These are phyloP conservation scores for Arabidopsis hybrid DNA, from an alignment of 441 rosid genomes.

Conservation along the genomic window DNA sequence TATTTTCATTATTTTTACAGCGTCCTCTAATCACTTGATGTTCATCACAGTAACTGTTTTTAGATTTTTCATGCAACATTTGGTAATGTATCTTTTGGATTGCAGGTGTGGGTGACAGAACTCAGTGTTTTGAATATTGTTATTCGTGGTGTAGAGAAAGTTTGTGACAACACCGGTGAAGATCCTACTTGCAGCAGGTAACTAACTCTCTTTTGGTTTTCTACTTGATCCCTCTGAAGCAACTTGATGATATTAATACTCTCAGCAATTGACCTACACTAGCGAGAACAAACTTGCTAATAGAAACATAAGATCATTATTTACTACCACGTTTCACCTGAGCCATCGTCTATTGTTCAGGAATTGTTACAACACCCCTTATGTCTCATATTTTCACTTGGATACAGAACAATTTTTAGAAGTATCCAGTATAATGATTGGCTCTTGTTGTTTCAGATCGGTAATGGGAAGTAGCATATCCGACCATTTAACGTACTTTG, in stretches of 20 bases:
- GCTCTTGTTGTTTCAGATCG: slow-evolving; percentile 54
- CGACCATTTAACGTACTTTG: slow-evolving; percentile 82
- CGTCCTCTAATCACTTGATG: not conserved
- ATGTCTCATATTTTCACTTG: slow-evolving; percentile 12
- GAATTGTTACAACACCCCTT: not conserved
- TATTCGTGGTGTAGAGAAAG: slow-evolving; percentile 60
- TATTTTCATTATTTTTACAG: not conserved
- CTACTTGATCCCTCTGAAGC: not conserved
- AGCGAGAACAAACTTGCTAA: not conserved
- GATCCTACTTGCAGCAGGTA: slow-evolving; percentile 88
- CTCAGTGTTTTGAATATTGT: slow-evolving; percentile 67
- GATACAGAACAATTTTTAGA: not conserved
- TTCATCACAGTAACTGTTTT: slow-evolving; percentile 18
- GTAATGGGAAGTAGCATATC: slow-evolving; percentile 75
- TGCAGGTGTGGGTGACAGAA: slow-evolving; percentile 82
- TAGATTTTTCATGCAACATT: not conserved
- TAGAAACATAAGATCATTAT: not conserved
- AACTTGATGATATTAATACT: not conserved
- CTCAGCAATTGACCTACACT: not conserved
- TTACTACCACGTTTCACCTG: not conserved
- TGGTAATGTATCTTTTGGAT: slow-evolving; percentile 20
- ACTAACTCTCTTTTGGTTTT: slow-evolving; percentile 8
- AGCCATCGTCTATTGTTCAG: slow-evolving; percentile 8
- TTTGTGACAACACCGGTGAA: slow-evolving; percentile 91
- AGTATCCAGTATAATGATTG: slow-evolving; percentile 7